Evolutionary conservation across 2,329 filamentous ascomycete species (phyloP).

Genomic region (Ceratocystis alfenasii): DNA sequence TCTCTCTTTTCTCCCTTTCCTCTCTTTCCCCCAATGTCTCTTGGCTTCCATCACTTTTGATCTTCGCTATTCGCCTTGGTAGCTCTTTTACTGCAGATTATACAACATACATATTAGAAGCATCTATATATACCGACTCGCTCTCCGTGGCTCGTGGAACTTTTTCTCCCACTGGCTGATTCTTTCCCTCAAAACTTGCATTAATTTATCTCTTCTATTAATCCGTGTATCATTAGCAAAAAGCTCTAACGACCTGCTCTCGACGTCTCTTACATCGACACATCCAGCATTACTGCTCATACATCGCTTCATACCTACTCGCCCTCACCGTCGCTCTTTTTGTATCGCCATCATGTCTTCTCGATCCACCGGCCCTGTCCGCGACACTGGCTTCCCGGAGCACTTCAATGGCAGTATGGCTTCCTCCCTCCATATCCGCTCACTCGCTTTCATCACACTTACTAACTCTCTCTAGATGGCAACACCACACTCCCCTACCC

Average conservation of each 20-base stretch:
- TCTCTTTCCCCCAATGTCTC: not conserved
- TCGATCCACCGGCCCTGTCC: constrained; percentile 25
- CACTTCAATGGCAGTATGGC: constrained; percentile 37
- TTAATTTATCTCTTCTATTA: too few species aligned
- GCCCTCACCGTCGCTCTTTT: not conserved
- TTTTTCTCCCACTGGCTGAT: too few species aligned
- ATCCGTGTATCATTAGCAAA: too few species aligned
- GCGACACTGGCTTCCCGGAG: constrained; percentile 43
- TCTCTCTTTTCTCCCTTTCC: not conserved
- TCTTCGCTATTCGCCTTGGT: not conserved
- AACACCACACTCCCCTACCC: constrained; percentile 53
- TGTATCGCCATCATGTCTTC: constrained; percentile 23
- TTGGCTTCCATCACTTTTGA: constrained; percentile 11
- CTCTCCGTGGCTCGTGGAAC: too few species aligned
- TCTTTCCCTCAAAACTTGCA: too few species aligned
- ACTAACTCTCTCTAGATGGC: constrained; percentile 30
- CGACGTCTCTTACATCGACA: too few species aligned
- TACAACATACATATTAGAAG: too few species aligned
- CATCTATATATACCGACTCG: not conserved
- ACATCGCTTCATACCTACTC: not conserved
- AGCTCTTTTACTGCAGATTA: not conserved
- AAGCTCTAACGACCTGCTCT: too few species aligned
- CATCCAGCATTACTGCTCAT: too few species aligned
- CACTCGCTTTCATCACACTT: not conserved
- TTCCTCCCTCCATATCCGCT: not conserved